Conservation (phyloP, 805 yeast genomes). For the Ogataea minuta region DNA sequence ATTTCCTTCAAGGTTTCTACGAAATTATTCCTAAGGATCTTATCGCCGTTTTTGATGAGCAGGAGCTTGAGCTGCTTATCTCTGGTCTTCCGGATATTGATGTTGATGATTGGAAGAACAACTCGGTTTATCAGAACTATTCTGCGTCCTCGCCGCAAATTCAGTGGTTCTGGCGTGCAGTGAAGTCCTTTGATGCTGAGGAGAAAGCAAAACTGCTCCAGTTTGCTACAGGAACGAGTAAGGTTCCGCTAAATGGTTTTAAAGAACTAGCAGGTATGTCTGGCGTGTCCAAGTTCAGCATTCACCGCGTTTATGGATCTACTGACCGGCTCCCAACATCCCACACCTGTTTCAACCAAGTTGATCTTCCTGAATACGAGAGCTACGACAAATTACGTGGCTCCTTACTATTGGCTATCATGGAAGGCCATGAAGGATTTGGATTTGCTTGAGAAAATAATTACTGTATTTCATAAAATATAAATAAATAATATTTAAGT, state of each 20-base stretch:
- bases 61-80: conserved; percentile 86
- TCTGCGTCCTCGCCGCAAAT: conserved; percentile 80
- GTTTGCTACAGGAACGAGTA: conserved; percentile 95
- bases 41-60: conserved; percentile 88
- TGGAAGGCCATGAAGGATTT: conserved; percentile 96
- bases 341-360: conserved; percentile 95
- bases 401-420: conserved; percentile 76
- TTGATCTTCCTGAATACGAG: conserved; percentile 90
- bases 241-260: conserved; percentile 94
- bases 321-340: conserved; percentile 89
- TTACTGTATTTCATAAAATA: background rate
- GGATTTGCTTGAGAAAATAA: conserved; percentile 58
- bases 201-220: conserved; percentile 92
- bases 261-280: conserved; percentile 84
- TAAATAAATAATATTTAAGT: background rate
- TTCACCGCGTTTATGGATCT: conserved; percentile 85
- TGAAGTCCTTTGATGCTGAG: conserved; percentile 87
- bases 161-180: conserved; percentile 98
- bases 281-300: conserved; percentile 82
- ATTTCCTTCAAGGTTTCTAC: conserved; percentile 82
- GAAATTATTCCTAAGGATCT: conserved; percentile 83
- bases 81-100: conserved; percentile 96
- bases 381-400: conserved; percentile 83
- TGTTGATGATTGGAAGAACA: conserved; percentile 92
- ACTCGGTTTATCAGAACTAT: conserved; percentile 79